Conservation (phyloP, 176 grass and related monocot genomes). For the Hordeum marinum region DNA sequence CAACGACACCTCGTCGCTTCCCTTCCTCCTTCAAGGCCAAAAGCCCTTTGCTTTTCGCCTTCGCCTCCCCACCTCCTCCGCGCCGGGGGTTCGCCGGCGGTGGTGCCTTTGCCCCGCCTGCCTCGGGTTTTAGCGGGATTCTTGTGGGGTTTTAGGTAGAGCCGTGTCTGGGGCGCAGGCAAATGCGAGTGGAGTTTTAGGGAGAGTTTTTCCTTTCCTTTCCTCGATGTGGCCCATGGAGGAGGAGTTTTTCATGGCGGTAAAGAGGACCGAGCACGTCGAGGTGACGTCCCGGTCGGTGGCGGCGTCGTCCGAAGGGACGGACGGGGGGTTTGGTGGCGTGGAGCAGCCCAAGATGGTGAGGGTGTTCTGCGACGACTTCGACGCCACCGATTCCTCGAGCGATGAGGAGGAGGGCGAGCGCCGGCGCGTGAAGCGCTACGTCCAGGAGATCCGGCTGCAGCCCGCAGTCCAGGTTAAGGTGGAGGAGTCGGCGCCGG, state of each 20-base stretch:
- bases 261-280: constrained; percentile 76
- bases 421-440: constrained; percentile 52
- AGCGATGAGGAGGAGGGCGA: constrained; percentile 48
- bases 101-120: background rate
- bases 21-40: background rate
- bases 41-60: constrained; percentile 1
- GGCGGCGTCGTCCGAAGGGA: background rate
- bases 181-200: constrained; percentile 38
- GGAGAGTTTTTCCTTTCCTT: background rate
- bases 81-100: background rate
- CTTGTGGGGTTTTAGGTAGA: constrained; percentile 4
- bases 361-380: constrained; percentile 72
- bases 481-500: background rate
- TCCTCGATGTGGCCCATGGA: constrained; percentile 36
- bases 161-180: background rate
- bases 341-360: constrained; percentile 29
- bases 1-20: constrained; percentile 6
- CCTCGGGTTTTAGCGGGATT: background rate
- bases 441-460: constrained; percentile 79
- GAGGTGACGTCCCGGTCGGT: constrained; percentile 38
- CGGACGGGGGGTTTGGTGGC: background rate
- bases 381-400: constrained; percentile 83
- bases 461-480: background rate
- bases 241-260: constrained; percentile 27
- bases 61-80: background rate